A percentile compares a stretch with the other conserved stretches of the same genome.
phyloP scores from a whole-genome alignment of 2,329 filamentous ascomycete species.

The Clonostachys chloroleuca region DNA sequence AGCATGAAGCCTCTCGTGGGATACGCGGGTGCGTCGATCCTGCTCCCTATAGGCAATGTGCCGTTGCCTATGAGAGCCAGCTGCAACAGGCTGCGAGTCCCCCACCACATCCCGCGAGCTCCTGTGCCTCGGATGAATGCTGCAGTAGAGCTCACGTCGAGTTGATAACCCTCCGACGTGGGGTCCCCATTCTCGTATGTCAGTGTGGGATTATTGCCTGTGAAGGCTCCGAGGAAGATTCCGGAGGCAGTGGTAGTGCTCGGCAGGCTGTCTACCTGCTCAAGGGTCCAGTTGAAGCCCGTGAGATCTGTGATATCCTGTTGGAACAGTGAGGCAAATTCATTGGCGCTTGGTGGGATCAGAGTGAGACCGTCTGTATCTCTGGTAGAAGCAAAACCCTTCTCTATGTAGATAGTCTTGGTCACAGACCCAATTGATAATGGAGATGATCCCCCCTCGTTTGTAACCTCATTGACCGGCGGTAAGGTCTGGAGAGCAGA shows the following conservation, averaged over 20 bases:
- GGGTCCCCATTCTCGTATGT: slow-evolving; percentile 38
- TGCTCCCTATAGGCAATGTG: slow-evolving; percentile 17
- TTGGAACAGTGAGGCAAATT: slow-evolving; percentile 41
- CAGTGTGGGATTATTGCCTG: slow-evolving; percentile 15
- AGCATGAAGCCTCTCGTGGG: slow-evolving; percentile 35
- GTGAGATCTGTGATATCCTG: slow-evolving; percentile 35
- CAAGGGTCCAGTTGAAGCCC: slow-evolving; percentile 32
- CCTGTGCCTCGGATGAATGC: slow-evolving; percentile 33
- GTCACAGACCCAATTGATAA: not conserved
- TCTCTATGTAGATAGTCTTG: slow-evolving; percentile 32
- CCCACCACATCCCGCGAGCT: slow-evolving; percentile 40
- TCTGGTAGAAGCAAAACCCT: slow-evolving; percentile 24
- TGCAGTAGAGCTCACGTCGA: slow-evolving; percentile 24
- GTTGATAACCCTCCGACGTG: slow-evolving; percentile 45
- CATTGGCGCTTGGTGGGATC: slow-evolving; percentile 42
- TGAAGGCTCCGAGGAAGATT: slow-evolving; percentile 32
- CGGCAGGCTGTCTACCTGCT: slow-evolving; percentile 25
- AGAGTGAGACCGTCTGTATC: slow-evolving; percentile 42
- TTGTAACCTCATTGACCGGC: not conserved
- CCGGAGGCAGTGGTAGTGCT: slow-evolving; percentile 18
- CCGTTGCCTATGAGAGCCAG: slow-evolving; percentile 23
- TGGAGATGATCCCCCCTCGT: not conserved
- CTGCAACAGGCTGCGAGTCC: slow-evolving; percentile 38
- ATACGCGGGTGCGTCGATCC: slow-evolving; percentile 34
- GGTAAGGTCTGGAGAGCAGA: not conserved